Percentiles rank a stretch among this genome's conserved stretches.
These are phyloP conservation scores for Dioscorea zingiberensis DNA, from an alignment of 106 monocot genomes.

Conservation along the genomic window DNA sequence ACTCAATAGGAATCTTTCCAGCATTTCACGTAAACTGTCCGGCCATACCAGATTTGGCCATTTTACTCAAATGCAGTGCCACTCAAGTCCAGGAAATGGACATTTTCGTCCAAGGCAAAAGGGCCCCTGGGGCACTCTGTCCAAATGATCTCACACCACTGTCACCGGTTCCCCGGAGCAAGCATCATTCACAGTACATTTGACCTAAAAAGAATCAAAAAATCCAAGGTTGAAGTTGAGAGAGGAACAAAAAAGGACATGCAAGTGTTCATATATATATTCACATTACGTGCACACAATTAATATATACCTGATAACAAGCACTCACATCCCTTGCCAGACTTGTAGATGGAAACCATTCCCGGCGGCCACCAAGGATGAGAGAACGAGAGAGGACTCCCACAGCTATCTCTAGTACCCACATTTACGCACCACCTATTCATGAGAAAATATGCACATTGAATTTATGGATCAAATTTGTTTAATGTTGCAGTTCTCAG, in stretches of 20 bases:
- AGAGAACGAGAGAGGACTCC: slow-evolving; percentile 42
- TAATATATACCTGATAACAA: slow-evolving; percentile 76
- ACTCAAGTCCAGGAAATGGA: slow-evolving; percentile 87
- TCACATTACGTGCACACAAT: no score
- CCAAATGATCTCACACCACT: slow-evolving; percentile 75
- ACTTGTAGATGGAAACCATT: slow-evolving; percentile 50
- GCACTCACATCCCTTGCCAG: slow-evolving; percentile 76
- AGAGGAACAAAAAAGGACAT: background rate
- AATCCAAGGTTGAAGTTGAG: background rate
- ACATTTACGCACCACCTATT: slow-evolving; percentile 78
- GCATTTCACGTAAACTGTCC: slow-evolving; percentile 44
- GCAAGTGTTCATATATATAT: background rate
- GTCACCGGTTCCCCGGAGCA: slow-evolving; percentile 64
- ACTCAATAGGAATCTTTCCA: slow-evolving; percentile 39
- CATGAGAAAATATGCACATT: background rate
- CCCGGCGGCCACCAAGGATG: slow-evolving; percentile 59
- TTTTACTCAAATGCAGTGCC: slow-evolving; percentile 73
- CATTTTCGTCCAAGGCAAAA: slow-evolving; percentile 40
- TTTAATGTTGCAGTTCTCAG: background rate
- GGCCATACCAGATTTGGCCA: slow-evolving; percentile 46
- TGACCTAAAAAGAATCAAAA: slow-evolving; percentile 51
- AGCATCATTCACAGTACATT: slow-evolving; percentile 38
- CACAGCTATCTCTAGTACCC: slow-evolving; percentile 57
- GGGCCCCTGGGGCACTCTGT: slow-evolving; percentile 71
- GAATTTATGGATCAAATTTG: background rate